Base-by-base conservation (phyloP, 208 protist genomes). In the Wallacemonas rigidus region DNA sequence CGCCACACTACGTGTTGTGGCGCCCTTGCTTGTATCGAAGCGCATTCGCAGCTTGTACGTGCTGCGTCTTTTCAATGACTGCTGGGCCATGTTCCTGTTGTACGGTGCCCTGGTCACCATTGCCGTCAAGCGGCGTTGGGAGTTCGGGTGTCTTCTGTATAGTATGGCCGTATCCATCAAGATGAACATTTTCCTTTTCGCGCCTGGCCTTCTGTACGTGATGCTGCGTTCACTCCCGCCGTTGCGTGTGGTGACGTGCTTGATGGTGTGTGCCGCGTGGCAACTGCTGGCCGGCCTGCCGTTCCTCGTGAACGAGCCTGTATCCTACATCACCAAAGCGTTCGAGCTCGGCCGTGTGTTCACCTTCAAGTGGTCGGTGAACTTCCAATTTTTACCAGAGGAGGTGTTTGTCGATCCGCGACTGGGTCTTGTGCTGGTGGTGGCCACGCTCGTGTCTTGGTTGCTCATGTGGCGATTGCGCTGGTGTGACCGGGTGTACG, bases 181-280 rank as follows among this genome's bases (percentile, higher is more conserved):
- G 77, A 99, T 99, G 97, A 98, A 98, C 76, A 77, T 97, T 38
- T 72, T 99, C 7, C 86, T 99, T 6, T 98, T 95, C 76, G 83
- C 89, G 1, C 98, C 98, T 6, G 95, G 85, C 6, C 75, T 99
- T 12, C 67, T 95, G 3, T 81, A 88, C 64, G 80, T 95, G 12
- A 69, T 93, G 72, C 73, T 87, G 53, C 71, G 77, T 51, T 70
- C 76, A 7, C 54, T 93, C 2, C 80, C 88, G 9, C 50, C 93
- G 11, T 17, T 82, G 2, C 43, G 97, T 12, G 75, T 98, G 1
- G 55, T 96, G 2, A 36, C 65, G 35, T 91, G 85, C 57, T 65
- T 95, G 9, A 8, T 44, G 54, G 57, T 95, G 9, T 87, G 81
- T 62, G 79, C 77, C 14, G 17, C 71, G 15, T 84, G 73, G 86